Conservation (phyloP, 306 rosid species). For the Datisca glomerata region DNA sequence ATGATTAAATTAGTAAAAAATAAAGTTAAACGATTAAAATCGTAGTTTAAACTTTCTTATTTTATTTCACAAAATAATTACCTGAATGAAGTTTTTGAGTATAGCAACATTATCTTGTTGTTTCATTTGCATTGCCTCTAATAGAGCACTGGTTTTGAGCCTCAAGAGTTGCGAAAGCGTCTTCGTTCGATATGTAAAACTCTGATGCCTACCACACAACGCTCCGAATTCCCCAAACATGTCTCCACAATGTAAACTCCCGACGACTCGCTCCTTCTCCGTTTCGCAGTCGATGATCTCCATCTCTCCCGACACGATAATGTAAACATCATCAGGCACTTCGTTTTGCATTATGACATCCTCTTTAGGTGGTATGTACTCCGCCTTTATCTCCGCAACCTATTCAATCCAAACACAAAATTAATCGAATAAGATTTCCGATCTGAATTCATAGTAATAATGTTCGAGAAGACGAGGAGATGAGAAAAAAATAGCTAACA, state of each 20-base stretch:
- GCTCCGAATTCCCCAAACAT: slow-evolving; percentile 83
- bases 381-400: slow-evolving; percentile 84
- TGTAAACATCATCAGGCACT: slow-evolving; percentile 67
- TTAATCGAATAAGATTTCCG: neutral
- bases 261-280: slow-evolving; percentile 44
- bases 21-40: neutral
- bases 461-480: too few species aligned
- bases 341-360: slow-evolving; percentile 75
- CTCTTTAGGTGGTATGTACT: slow-evolving; percentile 87
- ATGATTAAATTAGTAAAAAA: too few species aligned
- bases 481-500: neutral
- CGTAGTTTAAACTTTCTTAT: too few species aligned
- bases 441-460: neutral
- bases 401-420: slow-evolving; percentile 10
- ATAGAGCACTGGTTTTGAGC: slow-evolving; percentile 45
- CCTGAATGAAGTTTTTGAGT: slow-evolving; percentile 67
- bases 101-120: slow-evolving; percentile 42
- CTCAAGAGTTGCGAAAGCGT: slow-evolving; percentile 79
- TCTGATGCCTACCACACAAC: slow-evolving; percentile 57
- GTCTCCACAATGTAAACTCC: slow-evolving; percentile 47
- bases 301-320: slow-evolving; percentile 83
- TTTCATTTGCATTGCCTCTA: slow-evolving; percentile 46
- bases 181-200: slow-evolving; percentile 60
- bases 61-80: neutral
- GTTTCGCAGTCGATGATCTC: slow-evolving; percentile 43